A percentile compares a stretch with the other conserved stretches of the same genome.
phyloP scores from a whole-genome alignment of 2,329 filamentous ascomycete species.

The Fusarium sp. region DNA sequence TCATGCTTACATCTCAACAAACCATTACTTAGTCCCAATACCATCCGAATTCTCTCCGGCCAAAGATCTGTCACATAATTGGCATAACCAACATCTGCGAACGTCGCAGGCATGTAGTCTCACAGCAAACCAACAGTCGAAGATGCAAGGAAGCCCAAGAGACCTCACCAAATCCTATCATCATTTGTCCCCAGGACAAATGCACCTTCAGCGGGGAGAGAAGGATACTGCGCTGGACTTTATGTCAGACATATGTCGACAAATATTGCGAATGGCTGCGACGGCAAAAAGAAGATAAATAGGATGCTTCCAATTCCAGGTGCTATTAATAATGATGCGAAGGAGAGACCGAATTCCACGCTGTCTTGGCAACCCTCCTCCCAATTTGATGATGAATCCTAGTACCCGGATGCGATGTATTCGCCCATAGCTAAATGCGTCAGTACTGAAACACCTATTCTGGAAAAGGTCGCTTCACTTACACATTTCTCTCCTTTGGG shows the following conservation, averaged over 20 bases:
- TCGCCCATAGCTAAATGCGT: not conserved
- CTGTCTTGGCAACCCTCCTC: not conserved
- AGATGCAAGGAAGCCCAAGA: too few species aligned
- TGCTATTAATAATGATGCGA: accelerated
- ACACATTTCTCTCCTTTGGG: not conserved
- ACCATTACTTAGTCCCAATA: too few species aligned
- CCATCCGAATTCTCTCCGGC: too few species aligned
- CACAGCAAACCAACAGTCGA: too few species aligned
- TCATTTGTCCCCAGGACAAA: too few species aligned
- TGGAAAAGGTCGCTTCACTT: accelerated
- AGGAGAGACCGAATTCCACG: not conserved
- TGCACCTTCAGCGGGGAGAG: too few species aligned
- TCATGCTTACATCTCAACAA: too few species aligned
- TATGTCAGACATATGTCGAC: not conserved
- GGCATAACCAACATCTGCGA: too few species aligned
- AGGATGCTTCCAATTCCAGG: accelerated
- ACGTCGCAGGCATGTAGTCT: too few species aligned
- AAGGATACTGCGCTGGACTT: not conserved
- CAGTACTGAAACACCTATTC: accelerated
- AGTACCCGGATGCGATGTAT: not conserved
- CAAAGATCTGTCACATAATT: too few species aligned
- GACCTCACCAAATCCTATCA: too few species aligned
- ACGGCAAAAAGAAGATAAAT: accelerated
- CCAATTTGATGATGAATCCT: conserved; percentile 1
- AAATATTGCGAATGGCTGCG: not conserved